Evolutionary conservation across 805 yeast genomes (phyloP).

Genomic region (Wickerhamomyces canadensis): DNA sequence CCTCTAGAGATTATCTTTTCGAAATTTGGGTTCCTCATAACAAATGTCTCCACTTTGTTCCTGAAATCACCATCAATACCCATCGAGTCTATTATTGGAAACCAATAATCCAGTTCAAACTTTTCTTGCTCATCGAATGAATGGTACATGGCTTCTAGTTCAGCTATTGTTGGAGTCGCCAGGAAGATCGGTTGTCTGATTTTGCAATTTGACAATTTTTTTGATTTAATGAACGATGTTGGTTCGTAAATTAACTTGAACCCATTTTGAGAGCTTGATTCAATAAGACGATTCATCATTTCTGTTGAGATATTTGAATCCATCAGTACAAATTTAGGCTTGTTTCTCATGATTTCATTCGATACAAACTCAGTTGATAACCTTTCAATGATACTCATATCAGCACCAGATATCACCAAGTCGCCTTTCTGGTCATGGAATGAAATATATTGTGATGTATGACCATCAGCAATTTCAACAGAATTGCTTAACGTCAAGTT

Average conservation of each 20-base stretch:
- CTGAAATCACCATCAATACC: conserved; percentile 43
- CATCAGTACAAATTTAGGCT: conserved; percentile 48
- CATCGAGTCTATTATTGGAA: conserved; percentile 60
- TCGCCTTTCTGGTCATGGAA: conserved; percentile 59
- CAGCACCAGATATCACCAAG: conserved; percentile 73
- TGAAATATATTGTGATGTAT: conserved; percentile 72
- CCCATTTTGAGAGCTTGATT: conserved; percentile 18
- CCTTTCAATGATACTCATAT: conserved; percentile 66
- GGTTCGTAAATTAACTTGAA: conserved; percentile 61
- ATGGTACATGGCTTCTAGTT: conserved; percentile 49
- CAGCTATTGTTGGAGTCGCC: conserved; percentile 63
- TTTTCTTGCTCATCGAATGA: conserved; percentile 38
- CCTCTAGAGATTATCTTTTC: conserved; percentile 34
- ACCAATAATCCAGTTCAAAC: conserved; percentile 62
- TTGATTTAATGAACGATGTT: conserved; percentile 64
- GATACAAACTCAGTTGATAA: conserved; percentile 38
- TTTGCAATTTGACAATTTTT: conserved; percentile 17
- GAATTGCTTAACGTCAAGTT: conserved; percentile 27
- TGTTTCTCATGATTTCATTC: conserved; percentile 31
- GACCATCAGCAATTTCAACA: conserved; percentile 9
- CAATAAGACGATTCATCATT: conserved; percentile 33
- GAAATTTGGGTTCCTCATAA: conserved; percentile 19
- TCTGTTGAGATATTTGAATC: conserved; percentile 62
- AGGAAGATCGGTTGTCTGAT: conserved; percentile 7
- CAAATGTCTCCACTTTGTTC: conserved; percentile 34